Evolutionary conservation across 1,284 basidiomycete genomes (phyloP).

Genomic region (Ustilago shanxiensis): DNA sequence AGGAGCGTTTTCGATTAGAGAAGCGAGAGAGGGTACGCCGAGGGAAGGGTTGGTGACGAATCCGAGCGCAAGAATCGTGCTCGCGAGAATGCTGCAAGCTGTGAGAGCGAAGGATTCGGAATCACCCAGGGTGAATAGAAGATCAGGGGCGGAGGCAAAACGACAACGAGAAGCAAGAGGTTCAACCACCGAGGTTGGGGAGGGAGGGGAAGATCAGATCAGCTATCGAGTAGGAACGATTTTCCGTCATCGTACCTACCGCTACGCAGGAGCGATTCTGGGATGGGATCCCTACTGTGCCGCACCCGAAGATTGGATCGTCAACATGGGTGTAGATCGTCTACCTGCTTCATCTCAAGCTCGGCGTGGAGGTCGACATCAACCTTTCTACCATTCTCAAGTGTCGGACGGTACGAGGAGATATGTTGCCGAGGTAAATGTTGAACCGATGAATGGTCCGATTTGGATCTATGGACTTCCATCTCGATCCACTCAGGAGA

Average conservation of each 20-base stretch:
- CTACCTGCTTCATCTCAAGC: slow-evolving; percentile 22
- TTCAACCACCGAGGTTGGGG: background rate
- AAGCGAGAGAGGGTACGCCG: background rate
- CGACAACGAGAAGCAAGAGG: background rate
- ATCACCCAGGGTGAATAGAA: slow-evolving; percentile 19
- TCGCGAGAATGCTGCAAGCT: slow-evolving; percentile 34
- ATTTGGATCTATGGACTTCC: slow-evolving; percentile 45
- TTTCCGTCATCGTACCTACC: slow-evolving; percentile 54
- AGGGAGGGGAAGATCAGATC: slow-evolving; percentile 17
- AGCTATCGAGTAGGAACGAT: slow-evolving; percentile 47
- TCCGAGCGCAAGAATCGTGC: slow-evolving; percentile 10
- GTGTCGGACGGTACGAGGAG: slow-evolving; percentile 32
- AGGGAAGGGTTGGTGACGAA: slow-evolving; percentile 13
- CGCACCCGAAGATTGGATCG: slow-evolving; percentile 54
- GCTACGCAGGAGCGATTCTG: slow-evolving; percentile 44
- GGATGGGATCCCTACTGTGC: slow-evolving; percentile 52
- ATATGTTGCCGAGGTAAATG: slow-evolving; percentile 50
- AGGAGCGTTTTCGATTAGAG: slow-evolving; percentile 14
- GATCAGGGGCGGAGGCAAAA: slow-evolving; percentile 6
- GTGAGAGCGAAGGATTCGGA: slow-evolving; percentile 25
- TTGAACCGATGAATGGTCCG: slow-evolving; percentile 18
- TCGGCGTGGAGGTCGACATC: slow-evolving; percentile 30
- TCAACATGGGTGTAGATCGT: slow-evolving; percentile 55
- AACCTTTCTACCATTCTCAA: slow-evolving; percentile 48
- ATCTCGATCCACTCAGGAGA: background rate